These are phyloP conservation scores for Daldinia vernicosa DNA, from an alignment of 495 filamentous ascomycete genomes.

Conservation along the genomic window DNA sequence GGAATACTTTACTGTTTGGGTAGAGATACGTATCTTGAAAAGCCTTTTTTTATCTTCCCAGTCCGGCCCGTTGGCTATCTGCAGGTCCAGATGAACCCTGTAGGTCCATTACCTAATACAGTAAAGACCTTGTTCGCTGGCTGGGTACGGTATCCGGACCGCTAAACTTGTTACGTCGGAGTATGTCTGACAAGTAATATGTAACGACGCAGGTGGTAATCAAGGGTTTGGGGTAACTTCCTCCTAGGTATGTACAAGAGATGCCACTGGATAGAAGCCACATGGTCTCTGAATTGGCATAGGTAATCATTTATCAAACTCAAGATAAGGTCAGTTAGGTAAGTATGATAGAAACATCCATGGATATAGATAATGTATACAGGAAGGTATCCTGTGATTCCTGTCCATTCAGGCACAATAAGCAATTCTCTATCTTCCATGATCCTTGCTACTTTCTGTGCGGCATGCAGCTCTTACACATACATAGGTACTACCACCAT, in stretches of 20 bases:
- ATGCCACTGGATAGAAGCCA: background rate
- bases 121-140: background rate
- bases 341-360: background rate
- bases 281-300: conserved; percentile 3
- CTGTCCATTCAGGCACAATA: background rate
- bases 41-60: background rate
- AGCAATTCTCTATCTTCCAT: conserved; percentile 6
- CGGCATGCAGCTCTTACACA: conserved; percentile 2
- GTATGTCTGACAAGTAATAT: background rate
- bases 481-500: conserved; percentile 1
- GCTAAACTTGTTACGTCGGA: background rate
- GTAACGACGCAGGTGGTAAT: background rate
- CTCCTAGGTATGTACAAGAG: background rate
- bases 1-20: background rate
- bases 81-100: background rate
- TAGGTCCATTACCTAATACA: background rate
- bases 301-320: background rate
- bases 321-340: conserved; percentile 4
- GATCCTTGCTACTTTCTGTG: conserved; percentile 11
- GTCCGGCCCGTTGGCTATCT: background rate
- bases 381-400: background rate
- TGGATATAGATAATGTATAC: background rate
- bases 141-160: background rate
- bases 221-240: background rate
- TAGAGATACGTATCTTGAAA: background rate